phyloP scores from a whole-genome alignment of 768 basidiomycete genomes.

The Pisolithus marmoratus region DNA sequence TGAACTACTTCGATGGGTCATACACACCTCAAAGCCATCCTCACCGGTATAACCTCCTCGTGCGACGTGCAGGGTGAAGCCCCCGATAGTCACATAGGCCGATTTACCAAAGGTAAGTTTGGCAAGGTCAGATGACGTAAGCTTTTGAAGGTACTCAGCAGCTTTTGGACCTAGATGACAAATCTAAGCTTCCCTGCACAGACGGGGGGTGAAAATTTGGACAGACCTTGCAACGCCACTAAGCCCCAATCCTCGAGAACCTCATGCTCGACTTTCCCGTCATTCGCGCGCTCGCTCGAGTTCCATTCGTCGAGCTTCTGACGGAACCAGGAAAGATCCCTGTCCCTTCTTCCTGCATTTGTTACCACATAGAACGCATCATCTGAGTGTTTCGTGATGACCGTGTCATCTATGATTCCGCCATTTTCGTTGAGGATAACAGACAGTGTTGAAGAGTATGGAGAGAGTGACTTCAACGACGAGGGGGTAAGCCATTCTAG shows the following conservation, averaged over 20 bases:
- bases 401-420: slow-evolving; percentile 94
- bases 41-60: slow-evolving; percentile 98
- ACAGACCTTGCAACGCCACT: slow-evolving; percentile 80
- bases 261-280: slow-evolving; percentile 72
- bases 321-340: slow-evolving; percentile 76
- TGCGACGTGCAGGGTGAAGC: slow-evolving; percentile 66
- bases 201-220: background rate
- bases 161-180: slow-evolving; percentile 65
- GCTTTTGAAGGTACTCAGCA: slow-evolving; percentile 68
- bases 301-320: slow-evolving; percentile 77
- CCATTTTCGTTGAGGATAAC: slow-evolving; percentile 85
- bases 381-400: slow-evolving; percentile 79
- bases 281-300: slow-evolving; percentile 37
- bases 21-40: slow-evolving; percentile 88
- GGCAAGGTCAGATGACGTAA: slow-evolving; percentile 70
- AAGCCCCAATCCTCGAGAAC: slow-evolving; percentile 82
- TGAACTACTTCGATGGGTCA: background rate
- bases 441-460: slow-evolving; percentile 79
- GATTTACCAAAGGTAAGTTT: slow-evolving; percentile 81
- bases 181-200: background rate
- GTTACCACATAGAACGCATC: slow-evolving; percentile 93
- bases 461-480: slow-evolving; percentile 57
- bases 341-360: slow-evolving; percentile 82
- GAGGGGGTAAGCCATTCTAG: slow-evolving; percentile 89
- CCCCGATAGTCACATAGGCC: slow-evolving; percentile 70